Evolutionary conservation across 2,329 filamentous ascomycete genomes (phyloP), one percentile per base, ranked within the genome.

Genomic region (Cladosporium austrohemisphaericum): DNA sequence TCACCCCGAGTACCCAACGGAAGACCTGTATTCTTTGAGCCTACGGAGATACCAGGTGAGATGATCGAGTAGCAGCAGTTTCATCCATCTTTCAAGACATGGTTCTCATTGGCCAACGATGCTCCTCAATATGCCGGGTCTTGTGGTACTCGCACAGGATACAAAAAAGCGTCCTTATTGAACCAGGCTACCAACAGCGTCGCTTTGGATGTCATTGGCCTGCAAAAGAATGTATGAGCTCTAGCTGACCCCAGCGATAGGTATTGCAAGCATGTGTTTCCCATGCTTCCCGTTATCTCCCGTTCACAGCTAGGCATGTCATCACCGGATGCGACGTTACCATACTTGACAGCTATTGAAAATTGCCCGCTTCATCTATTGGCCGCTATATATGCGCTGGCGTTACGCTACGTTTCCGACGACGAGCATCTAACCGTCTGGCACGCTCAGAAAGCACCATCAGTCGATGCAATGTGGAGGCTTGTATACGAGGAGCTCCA

Each of bases 401-500:
- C 33, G 2, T 26, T 47, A 18, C 18, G 11, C 4, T 47, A 31
- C n/a, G 44, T 38, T 8, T 37, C 44, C 11, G 14, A 47, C 5
- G 44, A 47, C 4, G 44, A 47, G 23, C 33, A 47, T 22, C 26
- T 37, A 4, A 26, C 32, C 4, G 33, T 47, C 1, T 47, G 44
- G 44, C 19, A 38, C 18, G 23, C 25, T 20, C 44, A 47, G 13
- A 38, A 23, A 10, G 29, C 32, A 16, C 44, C 33, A 11, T 47
- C 44, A 10, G 38, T 20, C 4, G 44, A 38, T 2, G 25, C 20
- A 4, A 16, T 47, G 11, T 47, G 44, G 44, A 28, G 44, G 11
- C 33, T 47, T 18, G 44, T 47, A 11, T 47, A 38, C 18, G 44
- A 47, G n/a, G 23, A 47, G n/a, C 26, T 47, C 3, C 44, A 47